Evolutionary conservation across 257 asterid species (phyloP).

Genomic region (Voacanga thouarsii): DNA sequence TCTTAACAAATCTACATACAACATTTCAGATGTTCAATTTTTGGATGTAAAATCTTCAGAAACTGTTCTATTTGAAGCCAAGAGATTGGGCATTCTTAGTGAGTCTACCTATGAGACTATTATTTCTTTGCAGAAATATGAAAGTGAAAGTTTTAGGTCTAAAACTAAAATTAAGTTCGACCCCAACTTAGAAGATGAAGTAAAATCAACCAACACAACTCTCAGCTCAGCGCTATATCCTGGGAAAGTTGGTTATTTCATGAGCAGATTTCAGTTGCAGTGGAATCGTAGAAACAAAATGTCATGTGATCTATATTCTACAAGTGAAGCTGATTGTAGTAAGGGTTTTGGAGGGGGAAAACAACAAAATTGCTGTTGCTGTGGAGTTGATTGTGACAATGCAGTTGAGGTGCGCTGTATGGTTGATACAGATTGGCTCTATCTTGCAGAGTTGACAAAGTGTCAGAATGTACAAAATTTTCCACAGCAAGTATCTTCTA

Average conservation of each 20-base stretch:
- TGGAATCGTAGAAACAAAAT: constrained; percentile 38
- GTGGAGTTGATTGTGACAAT: constrained; percentile 32
- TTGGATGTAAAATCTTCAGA: constrained; percentile 46
- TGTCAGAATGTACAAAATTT: constrained; percentile 20
- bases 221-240: constrained; percentile 33
- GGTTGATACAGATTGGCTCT: constrained; percentile 77
- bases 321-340: constrained; percentile 4
- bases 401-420: constrained; percentile 58
- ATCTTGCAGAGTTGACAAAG: constrained; percentile 52
- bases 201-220: constrained; percentile 20
- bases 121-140: constrained; percentile 55
- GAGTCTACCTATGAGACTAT: constrained; percentile 50
- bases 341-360: constrained; percentile 23
- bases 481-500: constrained; percentile 16
- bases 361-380: constrained; percentile 36
- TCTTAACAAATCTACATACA: constrained; percentile 31
- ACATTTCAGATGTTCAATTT: constrained; percentile 36
- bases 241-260: constrained; percentile 65
- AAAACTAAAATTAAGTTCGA: constrained; percentile 33
- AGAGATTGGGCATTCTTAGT: constrained; percentile 53
- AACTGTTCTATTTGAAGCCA: constrained; percentile 57
- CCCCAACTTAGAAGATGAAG: constrained; percentile 24
- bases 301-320: constrained; percentile 12
- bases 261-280: constrained; percentile 64
- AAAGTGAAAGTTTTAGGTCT: constrained; percentile 48